These are phyloP conservation scores for Rhododendron griersonianum DNA, from an alignment of 148 eudicot species.

Conservation along the genomic window DNA sequence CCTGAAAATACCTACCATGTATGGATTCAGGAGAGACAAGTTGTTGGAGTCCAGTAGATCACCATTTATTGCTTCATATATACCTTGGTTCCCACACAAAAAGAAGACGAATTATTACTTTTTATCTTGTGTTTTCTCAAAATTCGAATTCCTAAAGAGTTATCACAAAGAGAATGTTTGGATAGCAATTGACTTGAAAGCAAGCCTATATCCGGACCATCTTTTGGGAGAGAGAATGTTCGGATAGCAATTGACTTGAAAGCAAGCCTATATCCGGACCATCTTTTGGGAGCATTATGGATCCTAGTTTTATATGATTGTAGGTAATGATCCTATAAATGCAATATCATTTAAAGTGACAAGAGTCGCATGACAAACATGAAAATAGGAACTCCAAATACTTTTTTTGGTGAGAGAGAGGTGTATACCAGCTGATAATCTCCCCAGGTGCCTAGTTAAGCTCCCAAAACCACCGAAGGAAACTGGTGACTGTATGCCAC, in stretches of 20 bases:
- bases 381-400: neutral
- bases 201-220: neutral
- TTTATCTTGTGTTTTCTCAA: neutral
- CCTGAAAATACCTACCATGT: constrained; percentile 55
- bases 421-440: constrained; percentile 69
- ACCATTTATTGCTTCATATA: constrained; percentile 59
- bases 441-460: constrained; percentile 92
- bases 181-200: neutral
- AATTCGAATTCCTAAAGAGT: neutral
- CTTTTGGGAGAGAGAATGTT: neutral
- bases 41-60: constrained; percentile 55
- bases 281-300: neutral
- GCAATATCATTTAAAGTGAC: constrained; percentile 1
- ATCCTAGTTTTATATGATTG: neutral
- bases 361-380: neutral
- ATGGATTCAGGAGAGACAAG: constrained; percentile 87
- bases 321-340: neutral
- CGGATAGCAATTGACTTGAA: neutral
- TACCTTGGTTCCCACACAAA: constrained; percentile 44
- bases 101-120: neutral
- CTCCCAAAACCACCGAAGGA: constrained; percentile 99
- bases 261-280: neutral
- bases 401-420: neutral
- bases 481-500: constrained; percentile 98
- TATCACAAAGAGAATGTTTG: neutral